Evolutionary conservation across 352 stramenopile species (phyloP), one percentile per base, ranked within the genome.

Genomic region (Phytophthora hybrid): DNA sequence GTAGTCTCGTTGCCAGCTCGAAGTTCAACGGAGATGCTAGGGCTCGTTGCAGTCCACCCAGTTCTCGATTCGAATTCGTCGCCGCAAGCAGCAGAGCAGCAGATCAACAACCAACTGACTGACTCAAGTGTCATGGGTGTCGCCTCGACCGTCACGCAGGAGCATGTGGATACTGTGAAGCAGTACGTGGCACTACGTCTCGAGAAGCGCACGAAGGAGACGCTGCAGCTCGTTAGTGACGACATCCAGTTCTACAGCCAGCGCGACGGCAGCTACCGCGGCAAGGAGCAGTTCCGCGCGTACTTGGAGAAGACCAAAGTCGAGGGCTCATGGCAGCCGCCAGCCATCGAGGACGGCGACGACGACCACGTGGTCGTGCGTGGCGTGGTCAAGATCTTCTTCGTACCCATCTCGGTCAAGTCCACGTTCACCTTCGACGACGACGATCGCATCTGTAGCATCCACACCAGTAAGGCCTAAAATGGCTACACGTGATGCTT

Each of bases 251-350:
- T 84, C 72, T 85, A 81, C 76, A 85, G 79, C 59, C 79, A 87
- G 61, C 77, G 81, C 10, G 77, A 87, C 63, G 77, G 81, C 31
- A 78, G 59, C 63, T 87, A 80, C 71, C 68, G 82, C 56, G 81
- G 77, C 68, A 85, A 81, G 62, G 62, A 83, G 34, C 52, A 77
- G 59, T 84, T 89, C 73, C 49, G 54, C 14, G 34, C 71, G 34
- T 89, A 87, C 54, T 67, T 87, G n/a, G 70, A 87, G 56, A 87
- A 89, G 68, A 84, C 74, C 68, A 85, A 85, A 62, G 69, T 87
- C 63, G 77, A 89, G 34, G 79, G 79, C 62, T 66, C 49, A 21
- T 89, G 79, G 81, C 49, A 85, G 58, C 54, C 71, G 1, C 75
- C 81, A 3, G 56, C 58, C 63, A 81, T 87, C 61, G 77, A 87